Evolutionary conservation across 805 yeast species (phyloP), one percentile per base, ranked within the genome.

Genomic region (Kazachstania viticola): DNA sequence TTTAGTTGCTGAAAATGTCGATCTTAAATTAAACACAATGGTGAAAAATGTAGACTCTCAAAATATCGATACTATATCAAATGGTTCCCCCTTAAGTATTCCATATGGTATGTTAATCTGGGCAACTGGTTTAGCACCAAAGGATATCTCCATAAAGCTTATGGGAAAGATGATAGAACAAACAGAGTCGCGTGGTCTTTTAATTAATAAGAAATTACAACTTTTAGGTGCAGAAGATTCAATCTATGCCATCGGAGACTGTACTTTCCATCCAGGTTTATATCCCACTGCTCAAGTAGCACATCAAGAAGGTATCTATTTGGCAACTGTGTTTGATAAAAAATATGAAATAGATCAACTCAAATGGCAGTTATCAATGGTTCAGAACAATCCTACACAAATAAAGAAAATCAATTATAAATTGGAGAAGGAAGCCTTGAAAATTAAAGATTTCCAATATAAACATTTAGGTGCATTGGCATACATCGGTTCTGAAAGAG

Each of bases 261-360:
- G 96, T 64, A 82, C 96, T 24, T 75, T 79, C 58, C 67, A 72
- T 39, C 81, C 91, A 41, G 82, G 82, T 55, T 75, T 74, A 46
- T 91, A 95, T 27, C 96, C 96, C 46, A 87, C 97, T 40, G 97
- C 96, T 17, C 96, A 87, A 68, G 96, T 85, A 34, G 97, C 97
- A 26, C 75, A 84, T 62, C 96, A 87, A 67, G 83, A 87, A 62
- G 96, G 95, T 56, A 65, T 68, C 35, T 87, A 72, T 61, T 70
- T 87, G 44, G 91, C 87, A 35, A 62, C 65, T 21, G 73, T 75
- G 43, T 79, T 87, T 58, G 69, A 71, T 54, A 76, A 68, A 45
- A 60, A 75, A 47, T 65, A 76, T 45, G 71, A 71, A 45, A 64
- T 77, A 36, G 85, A 79, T 33, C 64, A 71, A 27, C 51, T 73